Base-by-base conservation (phyloP, 805 yeast genomes). In the Kluyveromyces wickerhamii region DNA sequence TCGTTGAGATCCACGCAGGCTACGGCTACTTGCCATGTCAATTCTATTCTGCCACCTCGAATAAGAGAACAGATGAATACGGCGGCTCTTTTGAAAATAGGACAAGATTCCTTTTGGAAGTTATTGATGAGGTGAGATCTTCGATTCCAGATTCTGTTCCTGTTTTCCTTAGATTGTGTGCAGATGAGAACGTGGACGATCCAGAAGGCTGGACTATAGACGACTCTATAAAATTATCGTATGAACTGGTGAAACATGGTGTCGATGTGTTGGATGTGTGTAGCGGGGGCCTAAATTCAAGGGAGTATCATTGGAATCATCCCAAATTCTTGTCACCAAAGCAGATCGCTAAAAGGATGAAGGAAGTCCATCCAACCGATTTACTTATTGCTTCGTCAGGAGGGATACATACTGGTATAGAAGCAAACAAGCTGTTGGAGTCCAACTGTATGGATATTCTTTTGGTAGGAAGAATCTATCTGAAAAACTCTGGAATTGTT, bases 1-100 rank as follows among this genome's bases (percentile, higher is more conserved):
- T 72, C 32, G 63, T 78, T 30, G 84, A 77, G 48, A 60, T 79
- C 33, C 84, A 79, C 48, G 69, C 63, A 19, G 81, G 81, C 11
- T 76, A 77, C 51, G 84, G 85, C 2, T 76, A 72, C 46, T 52
- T 78, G 32, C 40, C 70, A 22, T 60, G 65, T 46, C 63, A 67
- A 45, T 76, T 79, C 44, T 45, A 72, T 35, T 65, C 71, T 21
- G 54, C 59, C 1, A 44, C 49, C 27, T 54, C 70, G 19, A 77
- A 79, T 54, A 51, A 60, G 38, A 66, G 86, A 49, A 69, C 70
- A 1, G 86, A 79, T 48, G 62, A 68, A 42, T 79, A 76, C 43
- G 85, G 84, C 29, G 83, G 83, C 5, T 58, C 70, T 2, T 60
- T 75, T 35, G 81, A 74, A 47, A 75, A 75, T 54, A 66, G 84